These are phyloP conservation scores for Iris pallida DNA, from an alignment of 116 monocot genomes.

Conservation along the genomic window DNA sequence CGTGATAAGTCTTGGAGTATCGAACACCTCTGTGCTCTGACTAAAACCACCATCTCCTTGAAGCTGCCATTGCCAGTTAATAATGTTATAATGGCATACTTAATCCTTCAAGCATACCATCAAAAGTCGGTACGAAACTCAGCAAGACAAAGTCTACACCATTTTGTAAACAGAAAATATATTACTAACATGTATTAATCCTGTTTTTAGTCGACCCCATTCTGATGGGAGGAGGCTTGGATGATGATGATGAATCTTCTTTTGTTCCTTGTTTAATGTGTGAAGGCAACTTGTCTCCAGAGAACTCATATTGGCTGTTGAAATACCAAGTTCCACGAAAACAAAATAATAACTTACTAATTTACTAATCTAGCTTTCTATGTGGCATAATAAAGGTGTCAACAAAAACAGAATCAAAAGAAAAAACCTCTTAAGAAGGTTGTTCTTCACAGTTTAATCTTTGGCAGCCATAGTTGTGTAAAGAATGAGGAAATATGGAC, in stretches of 20 bases:
- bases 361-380: too few species aligned
- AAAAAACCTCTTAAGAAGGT: too few species aligned
- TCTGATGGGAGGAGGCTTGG: too few species aligned
- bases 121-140: background rate
- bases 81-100: background rate
- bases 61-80: constrained; percentile 37
- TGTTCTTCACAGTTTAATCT: too few species aligned
- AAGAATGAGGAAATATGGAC: too few species aligned
- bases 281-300: background rate
- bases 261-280: background rate
- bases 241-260: background rate
- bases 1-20: constrained; percentile 33
- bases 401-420: too few species aligned
- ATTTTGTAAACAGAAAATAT: background rate
- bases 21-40: constrained; percentile 41
- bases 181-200: background rate
- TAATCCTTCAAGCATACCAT: background rate
- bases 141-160: background rate
- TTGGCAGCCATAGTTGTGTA: too few species aligned
- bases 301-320: background rate
- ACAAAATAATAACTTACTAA: too few species aligned
- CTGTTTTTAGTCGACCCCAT: too few species aligned
- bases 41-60: constrained; percentile 55
- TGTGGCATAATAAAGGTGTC: too few species aligned
- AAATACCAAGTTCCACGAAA: too few species aligned